Evolutionary conservation across 306 rosid species (phyloP), one percentile per base, ranked within the genome.

Genomic region (Mimosa pudica): DNA sequence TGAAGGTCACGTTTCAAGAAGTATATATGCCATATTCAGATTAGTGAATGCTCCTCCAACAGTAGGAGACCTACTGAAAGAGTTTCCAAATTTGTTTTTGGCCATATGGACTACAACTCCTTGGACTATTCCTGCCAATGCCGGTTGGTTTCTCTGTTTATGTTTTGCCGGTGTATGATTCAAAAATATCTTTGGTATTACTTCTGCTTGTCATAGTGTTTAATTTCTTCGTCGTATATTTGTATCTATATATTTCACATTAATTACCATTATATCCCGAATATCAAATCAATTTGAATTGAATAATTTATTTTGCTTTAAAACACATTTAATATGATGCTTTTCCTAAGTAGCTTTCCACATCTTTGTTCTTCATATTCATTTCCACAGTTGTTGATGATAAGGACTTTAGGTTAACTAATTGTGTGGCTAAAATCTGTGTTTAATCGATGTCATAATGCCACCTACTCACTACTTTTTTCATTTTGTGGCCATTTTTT

Each of bases 71-170:
- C 82, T 88, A 76, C 77, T 96, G 74, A 80, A 88, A 83, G 98
- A 93, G 33, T 89, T 88, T 82, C 94, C 96, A 45, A 83, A 96
- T 88, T 79, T 96, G 85, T 90, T 84, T 82, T 79, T 96, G 90
- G 94, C 99, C 79, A 82, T 93, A 79, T 96, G 99, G 98, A 96
- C 99, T 44, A 96, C 99, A 68, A 96, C 98, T 83, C 98, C 99
- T 46, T 96, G 98, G 99, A 96, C 99, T 76, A 76, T 96, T 82
- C 99, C 98, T 78, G 99, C 98, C 83, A 96, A 96, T 82, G 98
- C 97, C 47, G 99, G 99, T 93, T 80, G 77, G 87, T 85, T 82
- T 86, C 61, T 71, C 70, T 85, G 75, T 80, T 54, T 83, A 85
- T 83, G 8, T 44, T 74, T 71, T 52, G 52, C 69, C 82, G 60